A percentile compares a stretch with the other conserved stretches of the same genome.
Conservation (phyloP, 495 filamentous ascomycete genomes). For the Neurospora intermedia region DNA sequence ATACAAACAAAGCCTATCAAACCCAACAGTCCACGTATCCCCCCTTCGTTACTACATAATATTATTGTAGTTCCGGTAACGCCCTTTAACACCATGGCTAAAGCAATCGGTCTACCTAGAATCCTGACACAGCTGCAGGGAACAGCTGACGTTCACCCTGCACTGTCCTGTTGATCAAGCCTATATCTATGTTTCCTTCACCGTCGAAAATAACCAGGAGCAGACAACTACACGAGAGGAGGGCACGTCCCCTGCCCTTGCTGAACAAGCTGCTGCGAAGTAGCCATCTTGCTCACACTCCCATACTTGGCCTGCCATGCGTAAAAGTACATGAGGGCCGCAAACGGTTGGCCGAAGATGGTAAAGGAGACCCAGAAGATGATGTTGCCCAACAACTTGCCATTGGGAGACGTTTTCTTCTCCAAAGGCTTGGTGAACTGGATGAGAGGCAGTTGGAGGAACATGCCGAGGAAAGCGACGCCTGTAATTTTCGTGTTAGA, state of each 20-base stretch:
- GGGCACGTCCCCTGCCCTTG: background rate
- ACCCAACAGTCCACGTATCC: background rate
- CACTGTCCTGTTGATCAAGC: background rate
- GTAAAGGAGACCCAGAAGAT: conserved; percentile 97
- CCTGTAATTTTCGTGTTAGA: conserved; percentile 34
- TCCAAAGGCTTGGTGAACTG: conserved; percentile 66
- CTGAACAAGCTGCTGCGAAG: background rate
- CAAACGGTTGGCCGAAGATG: conserved; percentile 85
- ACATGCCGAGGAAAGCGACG: conserved; percentile 88
- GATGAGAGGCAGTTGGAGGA: conserved; percentile 84
- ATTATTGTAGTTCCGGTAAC: background rate
- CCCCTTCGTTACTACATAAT: background rate
- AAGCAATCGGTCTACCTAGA: background rate
- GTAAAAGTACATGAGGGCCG: conserved; percentile 86
- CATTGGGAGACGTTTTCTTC: conserved; percentile 61
- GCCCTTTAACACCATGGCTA: background rate
- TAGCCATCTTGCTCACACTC: conserved; percentile 35
- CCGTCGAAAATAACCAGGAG: background rate
- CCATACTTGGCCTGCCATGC: conserved; percentile 98
- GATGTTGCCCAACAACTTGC: conserved; percentile 71
- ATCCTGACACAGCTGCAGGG: background rate
- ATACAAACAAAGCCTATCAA: background rate
- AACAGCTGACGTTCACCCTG: background rate
- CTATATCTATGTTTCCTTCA: background rate
- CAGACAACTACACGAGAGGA: background rate